Base-by-base conservation (phyloP, 148 eudicot species). In the Nyssa sinensis region DNA sequence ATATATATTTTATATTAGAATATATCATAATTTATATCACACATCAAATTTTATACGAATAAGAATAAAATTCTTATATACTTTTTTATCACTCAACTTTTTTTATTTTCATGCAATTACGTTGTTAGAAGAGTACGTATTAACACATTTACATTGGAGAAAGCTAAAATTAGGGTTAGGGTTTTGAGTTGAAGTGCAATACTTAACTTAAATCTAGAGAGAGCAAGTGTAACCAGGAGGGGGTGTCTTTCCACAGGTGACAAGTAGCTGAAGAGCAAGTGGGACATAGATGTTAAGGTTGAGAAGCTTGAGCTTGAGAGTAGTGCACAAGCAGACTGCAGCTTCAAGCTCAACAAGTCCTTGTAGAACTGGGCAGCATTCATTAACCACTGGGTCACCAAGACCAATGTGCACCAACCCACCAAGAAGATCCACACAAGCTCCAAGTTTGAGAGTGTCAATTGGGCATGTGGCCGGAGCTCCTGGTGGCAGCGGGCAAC, bases 141-240 rank as follows among this genome's bases (percentile, higher is more conserved):
- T n/a, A n/a, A n/a, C n/a, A n/a, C n/a, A n/a, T n/a, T n/a, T n/a
- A n/a, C n/a, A n/a, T n/a, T n/a, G n/a, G n/a, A n/a, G n/a, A n/a
- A n/a, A n/a, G n/a, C n/a, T n/a, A n/a, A n/a, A n/a, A n/a, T n/a
- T n/a, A n/a, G n/a, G n/a, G n/a, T n/a, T n/a, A n/a, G n/a, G n/a
- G 69, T 76, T 76, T 69, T 10, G 41, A 61, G 66, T n/a, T n/a
- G 4, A 16, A 57, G 25, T 12, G 64, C 17, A 37, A 1, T 12
- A 72, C 66, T 66, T 68, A 41, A 73, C 71, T 70, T 68, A 53
- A 31, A 61, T 83, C 75, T 85, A 93, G 66, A 88, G 64, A 69
- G 91, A 41, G 86, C 98, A 94, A 66, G 91, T 91, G 88, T 83
- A 94, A 47, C 98, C 98, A 68, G 98, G 90, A 32, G 97, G 98